Base-by-base conservation (phyloP, 2,329 filamentous ascomycete species). In the Diplodia corticola region DNA sequence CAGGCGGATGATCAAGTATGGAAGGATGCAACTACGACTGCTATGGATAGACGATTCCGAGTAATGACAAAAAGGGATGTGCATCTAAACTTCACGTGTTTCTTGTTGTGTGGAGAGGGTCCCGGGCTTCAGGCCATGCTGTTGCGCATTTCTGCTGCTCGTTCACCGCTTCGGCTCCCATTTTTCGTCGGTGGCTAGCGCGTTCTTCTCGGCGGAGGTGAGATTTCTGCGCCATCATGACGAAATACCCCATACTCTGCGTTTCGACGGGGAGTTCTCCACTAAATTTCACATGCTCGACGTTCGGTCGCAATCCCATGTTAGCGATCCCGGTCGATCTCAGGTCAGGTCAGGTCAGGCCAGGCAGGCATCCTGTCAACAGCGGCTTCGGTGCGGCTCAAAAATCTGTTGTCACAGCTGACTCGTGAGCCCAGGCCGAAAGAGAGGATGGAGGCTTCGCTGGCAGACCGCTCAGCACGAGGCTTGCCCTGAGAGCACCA, bases 41-140 rank as follows among this genome's bases (percentile, higher is more conserved):
- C 63, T 55, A 55, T 55, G 63, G 63, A 55, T 64, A 64, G 63
- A 64, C 63, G 63, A 55, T 51, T 64, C 63, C 30, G 63, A 64
- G 49, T 64, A 64, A 64, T 64, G 63, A 64, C 63, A 64, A 44
- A 37, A 55, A 55, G 63, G 63, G 37, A 46, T 48, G n/a, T 64
- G 63, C 51, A 64, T 64, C 51, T 55, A 40, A 40, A 20, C 44
- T 55, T 55, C n/a, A 28, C 50, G 46, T 48, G 28, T 46, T 57
- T 33, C 15, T 54, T 20, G 12, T 37, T 44, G 30, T 35, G 57
- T 17, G n/a, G 40, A 17, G n/a, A 17, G n/a, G 40, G 22, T 48
- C 44, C n/a, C 10, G n/a, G 44, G 5, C 30, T 33, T 35, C 20
- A 28, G n/a, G 57, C 44, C 40, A 22, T 48, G 24, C 30, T 60